Evolutionary conservation across 148 eudicot species (phyloP), one percentile per base, ranked within the genome.

Genomic region (Vaccinium darrowii): DNA sequence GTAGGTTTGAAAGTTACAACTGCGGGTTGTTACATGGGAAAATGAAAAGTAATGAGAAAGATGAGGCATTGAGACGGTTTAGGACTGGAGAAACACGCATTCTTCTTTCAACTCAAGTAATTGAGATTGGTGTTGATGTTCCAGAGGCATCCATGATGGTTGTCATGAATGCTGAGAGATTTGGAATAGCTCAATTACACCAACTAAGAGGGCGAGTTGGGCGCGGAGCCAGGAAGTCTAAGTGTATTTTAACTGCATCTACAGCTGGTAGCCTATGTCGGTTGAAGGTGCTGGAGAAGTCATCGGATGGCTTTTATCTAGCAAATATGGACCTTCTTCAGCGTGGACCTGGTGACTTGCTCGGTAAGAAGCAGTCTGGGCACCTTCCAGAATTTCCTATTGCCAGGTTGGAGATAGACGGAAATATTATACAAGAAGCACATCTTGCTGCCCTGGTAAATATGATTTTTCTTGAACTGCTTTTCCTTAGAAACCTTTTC

Each of bases 111-210:
- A 97, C 99, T 65, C 95, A 90, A 88, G 96, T 97, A 30, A 95
- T 97, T 80, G 99, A 97, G 88, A 90, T 92, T 14, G 99, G 99
- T 11, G 94, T 97, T 80, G 99, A 97, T 81, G 92, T 97, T 33
- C 98, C 99, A 16, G 99, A 97, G 89, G 99, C 99, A 82, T 95
- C 99, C 62, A 92, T 95, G 98, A 97, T 97, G 98, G 95, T 97
- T 82, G 99, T 97, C 25, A 92, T 93, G 96, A 97, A 97, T 87
- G 94, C 98, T 27, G 99, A 97, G 87, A 94, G 99, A 89, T 95
- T 97, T 65, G 99, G 99, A 74, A 92, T 94, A 54, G 99, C 99
- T 82, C 99, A 97, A 83, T 89, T 97, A 21, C 99, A 97, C 91
- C 99, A 97, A 86, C 95, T 97, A 65, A 89, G 98, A 80, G 99